Base-by-base conservation (phyloP, 768 basidiomycete genomes). In the Termitomyces sp. region DNA sequence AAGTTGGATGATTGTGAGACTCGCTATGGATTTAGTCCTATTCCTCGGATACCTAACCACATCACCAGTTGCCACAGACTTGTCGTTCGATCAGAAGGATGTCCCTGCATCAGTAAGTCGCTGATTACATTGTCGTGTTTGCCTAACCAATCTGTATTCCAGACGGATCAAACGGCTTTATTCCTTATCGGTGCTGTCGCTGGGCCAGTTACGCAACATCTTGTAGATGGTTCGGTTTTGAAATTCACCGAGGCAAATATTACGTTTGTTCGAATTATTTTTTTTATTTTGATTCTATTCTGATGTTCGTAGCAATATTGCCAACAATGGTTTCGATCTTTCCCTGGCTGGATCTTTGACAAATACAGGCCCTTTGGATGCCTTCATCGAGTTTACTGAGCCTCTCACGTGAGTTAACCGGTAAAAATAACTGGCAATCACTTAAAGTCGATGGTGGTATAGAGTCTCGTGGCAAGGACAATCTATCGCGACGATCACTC, bases 131-230 rank as follows among this genome's bases (percentile, higher is more conserved):
- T 50, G 8, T 5, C 23, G 14, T 41, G 46, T 1, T 23, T 28
- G 11, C 11, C 2, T 40, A 11, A 52, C 32, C 11, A 2, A 14
- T 28, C 23, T 19, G 17, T 32, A 12, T n/a, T 48, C 5, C 57
- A 87, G 81, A 84, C 82, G 2, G 88, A 89, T 66, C 63, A 76
- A 58, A 83, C 83, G 2, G 80, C 78, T 0, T 69, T 90, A 25
- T 87, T 80, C 69, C 75, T 89, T 49, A 84, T 89, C 40, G 85
- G 86, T n/a, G 85, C 81, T 3, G 84, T 89, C 30, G 84, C 86
- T 41, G 83, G 78, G 17, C 85, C 87, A 14, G 71, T 85, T 28
- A 79, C 83, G 2, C 88, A 88, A 67, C 72, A 76, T 61, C 76
- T 90, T 16, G 86, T 89, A 25, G 78, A 84, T 46, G 74, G 73